Base-by-base conservation (phyloP, 2,329 filamentous ascomycete species). In the Fusarium nematophilum region DNA sequence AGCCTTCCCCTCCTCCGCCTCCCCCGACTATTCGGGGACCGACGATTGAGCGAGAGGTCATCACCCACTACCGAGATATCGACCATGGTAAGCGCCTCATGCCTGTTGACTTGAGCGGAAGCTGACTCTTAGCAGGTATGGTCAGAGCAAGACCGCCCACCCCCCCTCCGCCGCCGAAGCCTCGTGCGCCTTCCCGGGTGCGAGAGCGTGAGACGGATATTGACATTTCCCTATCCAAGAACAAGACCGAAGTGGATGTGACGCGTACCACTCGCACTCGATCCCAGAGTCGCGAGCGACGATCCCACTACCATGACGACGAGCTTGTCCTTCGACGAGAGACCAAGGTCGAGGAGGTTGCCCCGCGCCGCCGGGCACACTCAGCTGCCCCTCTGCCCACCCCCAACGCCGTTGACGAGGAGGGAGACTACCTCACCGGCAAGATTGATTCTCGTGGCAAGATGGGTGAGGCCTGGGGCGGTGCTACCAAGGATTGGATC, bases 21-120 rank as follows among this genome's bases (percentile, higher is more conserved):
- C 85, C 84, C 37, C 87, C 86, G 61, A 82, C 90, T 37, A 88
- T 95, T 67, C 84, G 87, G 34, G 88, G 89, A 15, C 92, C 92
- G 27, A 90, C 89, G 1, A 92, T 96, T 66, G 91, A 94, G 75
- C 87, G 94, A 70, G 91, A 97, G 72, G 88, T 96, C 54, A 93
- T 96, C 64, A 96, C 92, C 0, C 91, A 95, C 76, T 94, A 95
- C 72, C 85, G 89, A 53, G 90, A 94, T 70, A 90, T 96, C 66
- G 91, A 96, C 70, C 92, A 96, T 76, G 93, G 91, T 92, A 80
- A 72, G 86, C 23, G 31, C 7, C 27, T 10, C 8, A 6, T 38
- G 5, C 21, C 21, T 11, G 5, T 18, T 8, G 6, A n/a, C 7
- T 15, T 14, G n/a, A 11, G 29, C 34, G 26, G 2, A 55, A 31